Percentiles rank a stretch among this genome's conserved stretches.
Evolutionary conservation across 257 asterid species (phyloP).

Genomic region (Catharanthus roseus): DNA sequence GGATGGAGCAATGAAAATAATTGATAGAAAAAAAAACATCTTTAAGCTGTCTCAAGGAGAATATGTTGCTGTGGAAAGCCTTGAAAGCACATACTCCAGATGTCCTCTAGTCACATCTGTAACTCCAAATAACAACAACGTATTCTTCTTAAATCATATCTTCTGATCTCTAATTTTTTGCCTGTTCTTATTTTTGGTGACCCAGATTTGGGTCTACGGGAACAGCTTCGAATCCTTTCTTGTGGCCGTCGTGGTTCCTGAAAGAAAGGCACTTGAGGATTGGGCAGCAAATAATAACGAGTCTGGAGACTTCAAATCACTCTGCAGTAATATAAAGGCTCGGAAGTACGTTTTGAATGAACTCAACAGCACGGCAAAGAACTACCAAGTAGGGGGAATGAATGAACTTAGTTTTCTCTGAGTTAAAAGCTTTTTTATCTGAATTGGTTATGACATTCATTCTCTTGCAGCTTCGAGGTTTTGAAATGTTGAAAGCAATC

Average conservation of each 20-base stretch:
- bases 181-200: constrained; percentile 1
- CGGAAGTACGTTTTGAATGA: constrained; percentile 59
- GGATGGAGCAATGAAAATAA: constrained; percentile 75
- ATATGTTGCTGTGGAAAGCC: constrained; percentile 79
- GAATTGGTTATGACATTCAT: neutral
- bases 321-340: constrained; percentile 53
- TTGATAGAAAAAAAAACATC: constrained; percentile 89
- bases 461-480: constrained; percentile 68
- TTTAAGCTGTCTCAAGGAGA: constrained; percentile 98
- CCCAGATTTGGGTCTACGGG: constrained; percentile 85
- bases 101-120: constrained; percentile 62
- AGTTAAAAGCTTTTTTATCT: constrained; percentile 5
- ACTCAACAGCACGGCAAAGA: constrained; percentile 70
- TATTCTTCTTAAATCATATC: too few relatives aligned
- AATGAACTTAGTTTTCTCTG: constrained; percentile 3
- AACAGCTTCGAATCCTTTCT: constrained; percentile 86
- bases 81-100: constrained; percentile 67
- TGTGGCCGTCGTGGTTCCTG: constrained; percentile 90
- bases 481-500: constrained; percentile 67
- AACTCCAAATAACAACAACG: constrained; percentile 14
- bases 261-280: constrained; percentile 63
- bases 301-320: constrained; percentile 47
- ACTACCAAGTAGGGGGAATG: constrained; percentile 42
- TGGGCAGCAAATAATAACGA: constrained; percentile 64
- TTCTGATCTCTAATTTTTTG: neutral